Percentiles rank a stretch among this genome's conserved stretches.
Evolutionary conservation across 1,284 basidiomycete genomes (phyloP).

Genomic region (Leccinum laetum): DNA sequence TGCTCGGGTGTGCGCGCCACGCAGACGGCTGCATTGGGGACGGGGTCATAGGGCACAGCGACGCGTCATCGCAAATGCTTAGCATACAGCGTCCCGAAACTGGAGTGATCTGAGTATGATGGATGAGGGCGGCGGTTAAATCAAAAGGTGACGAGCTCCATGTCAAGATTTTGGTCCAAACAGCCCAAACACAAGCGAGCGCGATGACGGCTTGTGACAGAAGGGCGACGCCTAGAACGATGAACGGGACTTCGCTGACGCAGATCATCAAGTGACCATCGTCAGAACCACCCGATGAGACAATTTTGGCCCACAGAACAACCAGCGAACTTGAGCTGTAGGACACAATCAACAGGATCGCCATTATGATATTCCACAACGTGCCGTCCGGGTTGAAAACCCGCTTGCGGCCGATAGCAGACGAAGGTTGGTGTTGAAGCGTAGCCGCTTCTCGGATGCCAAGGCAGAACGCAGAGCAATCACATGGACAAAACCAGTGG

Average conservation of each 20-base stretch:
- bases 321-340: slow-evolving; percentile 28
- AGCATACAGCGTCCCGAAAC: slow-evolving; percentile 17
- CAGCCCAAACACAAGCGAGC: slow-evolving; percentile 16
- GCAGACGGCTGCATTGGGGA: too few species aligned
- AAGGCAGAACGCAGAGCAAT: too few species aligned
- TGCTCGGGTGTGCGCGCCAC: neutral
- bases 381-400: slow-evolving; percentile 25
- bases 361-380: slow-evolving; percentile 22
- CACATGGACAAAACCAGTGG: slow-evolving; percentile 24
- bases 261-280: slow-evolving; percentile 14
- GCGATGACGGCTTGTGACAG: slow-evolving; percentile 26
- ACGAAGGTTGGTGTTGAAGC: too few species aligned
- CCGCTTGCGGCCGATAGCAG: slow-evolving; percentile 20
- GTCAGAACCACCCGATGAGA: slow-evolving; percentile 15
- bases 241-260: slow-evolving; percentile 26
- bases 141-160: slow-evolving; percentile 1
- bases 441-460: too few species aligned
- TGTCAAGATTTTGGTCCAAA: neutral
- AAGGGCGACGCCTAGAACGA: slow-evolving; percentile 27
- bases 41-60: too few species aligned
- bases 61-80: too few species aligned
- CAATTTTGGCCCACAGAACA: slow-evolving; percentile 12
- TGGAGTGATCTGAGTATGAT: slow-evolving; percentile 23
- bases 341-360: slow-evolving; percentile 28
- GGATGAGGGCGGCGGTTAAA: slow-evolving; percentile 32